These are phyloP conservation scores for Macroventuria anomochaeta DNA, from an alignment of 2,329 filamentous ascomycete species.

Conservation along the genomic window DNA sequence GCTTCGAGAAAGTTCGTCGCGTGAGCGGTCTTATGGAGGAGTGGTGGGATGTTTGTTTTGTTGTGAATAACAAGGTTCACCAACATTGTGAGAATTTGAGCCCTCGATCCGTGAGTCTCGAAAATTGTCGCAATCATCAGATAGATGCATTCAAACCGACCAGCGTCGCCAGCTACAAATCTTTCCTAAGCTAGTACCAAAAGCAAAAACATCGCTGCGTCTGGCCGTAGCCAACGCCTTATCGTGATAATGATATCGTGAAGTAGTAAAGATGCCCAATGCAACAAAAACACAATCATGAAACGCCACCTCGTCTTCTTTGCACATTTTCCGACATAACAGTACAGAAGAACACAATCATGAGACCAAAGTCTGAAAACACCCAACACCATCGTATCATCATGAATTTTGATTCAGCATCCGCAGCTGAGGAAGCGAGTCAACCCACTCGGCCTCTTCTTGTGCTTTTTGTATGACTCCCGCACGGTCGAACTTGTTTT, in stretches of 20 bases:
- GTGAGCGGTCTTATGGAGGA: background rate
- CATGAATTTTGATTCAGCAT: constrained; percentile 1
- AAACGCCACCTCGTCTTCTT: background rate
- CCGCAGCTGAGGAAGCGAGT: constrained; percentile 45
- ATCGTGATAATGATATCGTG: constrained; percentile 1
- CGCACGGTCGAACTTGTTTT: constrained; percentile 12
- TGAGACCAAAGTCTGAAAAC: constrained; percentile 3
- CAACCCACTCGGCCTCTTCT: constrained; percentile 35
- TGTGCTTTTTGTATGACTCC: constrained; percentile 28
- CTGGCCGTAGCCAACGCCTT: constrained; percentile 2
- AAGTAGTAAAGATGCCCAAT: constrained; percentile 6
- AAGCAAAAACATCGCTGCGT: constrained; percentile 5
- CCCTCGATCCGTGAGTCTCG: background rate
- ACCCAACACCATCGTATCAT: background rate
- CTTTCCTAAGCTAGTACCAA: background rate
- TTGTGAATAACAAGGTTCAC: background rate
- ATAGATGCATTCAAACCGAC: background rate
- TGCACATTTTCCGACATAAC: constrained; percentile 4
- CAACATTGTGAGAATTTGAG: background rate
- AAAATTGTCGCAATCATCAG: background rate
- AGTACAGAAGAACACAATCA: background rate
- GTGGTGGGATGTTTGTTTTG: constrained; percentile 15
- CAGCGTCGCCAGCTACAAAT: background rate
- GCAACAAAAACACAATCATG: constrained; percentile 2
- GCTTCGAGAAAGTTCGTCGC: background rate